These are phyloP conservation scores for Podila epicladia DNA, from an alignment of 192 early-diverging fungal species.

Conservation along the genomic window DNA sequence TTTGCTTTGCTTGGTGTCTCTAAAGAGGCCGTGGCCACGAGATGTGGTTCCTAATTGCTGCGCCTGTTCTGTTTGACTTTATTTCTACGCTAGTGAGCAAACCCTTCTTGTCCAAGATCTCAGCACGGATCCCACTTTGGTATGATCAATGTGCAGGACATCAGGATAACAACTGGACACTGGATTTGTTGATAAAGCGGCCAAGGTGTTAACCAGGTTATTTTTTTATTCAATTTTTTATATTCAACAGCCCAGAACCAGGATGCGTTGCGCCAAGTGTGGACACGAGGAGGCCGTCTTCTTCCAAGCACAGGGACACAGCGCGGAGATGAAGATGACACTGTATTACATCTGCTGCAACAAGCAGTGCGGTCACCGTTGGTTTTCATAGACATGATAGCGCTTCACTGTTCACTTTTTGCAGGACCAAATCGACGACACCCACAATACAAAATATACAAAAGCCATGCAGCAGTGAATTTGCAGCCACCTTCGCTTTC, in stretches of 20 bases:
- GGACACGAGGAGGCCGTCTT: constrained; percentile 70
- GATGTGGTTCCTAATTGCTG: neutral
- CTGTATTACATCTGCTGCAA: constrained; percentile 84
- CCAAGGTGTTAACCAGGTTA: neutral
- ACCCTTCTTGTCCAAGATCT: constrained; percentile 82
- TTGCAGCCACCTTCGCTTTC: too few relatives aligned
- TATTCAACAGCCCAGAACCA: constrained; percentile 67
- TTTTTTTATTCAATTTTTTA: neutral
- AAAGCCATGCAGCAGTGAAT: too few relatives aligned
- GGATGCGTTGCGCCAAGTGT: constrained; percentile 70
- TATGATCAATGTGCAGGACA: constrained; percentile 14
- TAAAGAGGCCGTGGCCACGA: neutral
- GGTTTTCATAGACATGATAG: constrained; percentile 50
- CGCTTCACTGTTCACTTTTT: too few relatives aligned
- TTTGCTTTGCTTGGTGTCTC: neutral
- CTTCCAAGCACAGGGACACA: constrained; percentile 78
- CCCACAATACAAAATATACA: too few relatives aligned
- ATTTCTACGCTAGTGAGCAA: constrained; percentile 59
- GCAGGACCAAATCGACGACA: too few relatives aligned
- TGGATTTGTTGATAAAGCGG: neutral
- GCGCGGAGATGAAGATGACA: constrained; percentile 80
- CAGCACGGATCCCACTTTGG: constrained; percentile 78
- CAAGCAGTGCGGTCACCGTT: constrained; percentile 73
- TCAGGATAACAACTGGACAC: neutral
- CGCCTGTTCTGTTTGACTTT: neutral